Percentiles rank a stretch among this genome's conserved stretches.
phyloP scores from a whole-genome alignment of 2,329 filamentous ascomycete genomes.

The Cladosporium halotolerans region DNA sequence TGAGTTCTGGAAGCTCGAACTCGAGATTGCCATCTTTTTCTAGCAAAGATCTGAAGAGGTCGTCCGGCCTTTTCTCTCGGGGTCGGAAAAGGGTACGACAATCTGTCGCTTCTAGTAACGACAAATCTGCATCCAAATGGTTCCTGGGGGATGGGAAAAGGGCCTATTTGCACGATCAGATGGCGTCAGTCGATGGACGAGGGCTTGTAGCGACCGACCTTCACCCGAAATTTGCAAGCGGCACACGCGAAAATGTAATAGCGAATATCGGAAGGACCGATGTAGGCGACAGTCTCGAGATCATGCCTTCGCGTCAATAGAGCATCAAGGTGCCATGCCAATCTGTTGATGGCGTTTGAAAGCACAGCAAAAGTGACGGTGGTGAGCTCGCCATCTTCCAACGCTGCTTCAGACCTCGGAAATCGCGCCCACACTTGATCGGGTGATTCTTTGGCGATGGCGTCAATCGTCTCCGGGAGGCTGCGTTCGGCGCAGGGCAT shows the following conservation, averaged over 20 bases:
- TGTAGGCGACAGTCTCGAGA: slow-evolving; percentile 12
- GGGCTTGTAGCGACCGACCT: not conserved
- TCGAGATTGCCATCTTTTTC: not conserved
- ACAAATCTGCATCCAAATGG: slow-evolving; percentile 6
- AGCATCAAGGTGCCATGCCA: slow-evolving; percentile 10
- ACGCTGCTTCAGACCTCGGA: slow-evolving; percentile 4
- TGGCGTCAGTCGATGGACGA: not conserved
- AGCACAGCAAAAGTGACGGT: slow-evolving; percentile 9
- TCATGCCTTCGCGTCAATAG: not conserved
- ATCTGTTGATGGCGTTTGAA: slow-evolving; percentile 10
- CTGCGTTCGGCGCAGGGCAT: not conserved
- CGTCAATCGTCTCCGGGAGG: not conserved
- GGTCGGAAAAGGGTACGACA: slow-evolving; percentile 6
- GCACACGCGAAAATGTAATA: slow-evolving; percentile 16
- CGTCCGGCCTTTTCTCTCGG: not conserved
- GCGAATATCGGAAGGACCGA: slow-evolving; percentile 13
- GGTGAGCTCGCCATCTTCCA: not conserved
- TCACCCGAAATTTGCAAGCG: slow-evolving; percentile 11
- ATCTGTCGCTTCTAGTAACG: slow-evolving; percentile 9
- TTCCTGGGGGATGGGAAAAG: slow-evolving; percentile 14
- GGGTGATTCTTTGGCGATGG: not conserved
- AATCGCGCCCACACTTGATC: slow-evolving; percentile 7
- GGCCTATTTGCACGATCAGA: not conserved
- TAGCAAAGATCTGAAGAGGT: not conserved
- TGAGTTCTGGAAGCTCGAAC: not conserved